phyloP scores from a whole-genome alignment of 371 early-diverging fungal species.

The Thermomucor indicae-seudaticae region DNA sequence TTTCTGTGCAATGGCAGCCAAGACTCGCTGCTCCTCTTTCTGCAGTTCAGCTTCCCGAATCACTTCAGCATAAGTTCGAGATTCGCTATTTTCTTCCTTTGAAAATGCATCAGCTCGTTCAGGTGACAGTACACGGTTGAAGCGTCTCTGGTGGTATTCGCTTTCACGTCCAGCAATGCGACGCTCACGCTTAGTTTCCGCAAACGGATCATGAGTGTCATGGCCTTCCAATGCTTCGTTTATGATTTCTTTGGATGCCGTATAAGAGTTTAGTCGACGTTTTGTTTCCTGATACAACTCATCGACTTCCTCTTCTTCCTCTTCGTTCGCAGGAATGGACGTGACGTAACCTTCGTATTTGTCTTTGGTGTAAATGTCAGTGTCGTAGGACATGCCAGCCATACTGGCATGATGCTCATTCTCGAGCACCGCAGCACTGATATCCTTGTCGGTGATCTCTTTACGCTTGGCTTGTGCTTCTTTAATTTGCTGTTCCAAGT shows the following conservation, averaged over 20 bases:
- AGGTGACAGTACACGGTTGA: constrained; percentile 81
- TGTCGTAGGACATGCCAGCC: constrained; percentile 68
- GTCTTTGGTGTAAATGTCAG: constrained; percentile 72
- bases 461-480: constrained; percentile 56
- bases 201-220: constrained; percentile 73
- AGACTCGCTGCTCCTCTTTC: constrained; percentile 68
- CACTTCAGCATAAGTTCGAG: constrained; percentile 80
- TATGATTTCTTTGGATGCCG: constrained; percentile 78
- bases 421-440: constrained; percentile 34
- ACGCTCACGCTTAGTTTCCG: constrained; percentile 39
- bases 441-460: constrained; percentile 34
- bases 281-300: constrained; percentile 44
- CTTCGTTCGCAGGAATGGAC: constrained; percentile 55
- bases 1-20: constrained; percentile 70
- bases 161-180: constrained; percentile 82
- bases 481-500: constrained; percentile 63
- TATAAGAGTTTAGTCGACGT: constrained; percentile 63
- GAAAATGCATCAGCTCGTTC: constrained; percentile 83
- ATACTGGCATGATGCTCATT: constrained; percentile 54
- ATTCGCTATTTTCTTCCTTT: constrained; percentile 36
- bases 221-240: constrained; percentile 56
- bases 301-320: constrained; percentile 56
- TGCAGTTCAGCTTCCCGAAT: constrained; percentile 86
- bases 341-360: constrained; percentile 73
- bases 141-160: constrained; percentile 82